Conservation (phyloP, 73 alveolate genomes). For the Effrenium voratum region DNA sequence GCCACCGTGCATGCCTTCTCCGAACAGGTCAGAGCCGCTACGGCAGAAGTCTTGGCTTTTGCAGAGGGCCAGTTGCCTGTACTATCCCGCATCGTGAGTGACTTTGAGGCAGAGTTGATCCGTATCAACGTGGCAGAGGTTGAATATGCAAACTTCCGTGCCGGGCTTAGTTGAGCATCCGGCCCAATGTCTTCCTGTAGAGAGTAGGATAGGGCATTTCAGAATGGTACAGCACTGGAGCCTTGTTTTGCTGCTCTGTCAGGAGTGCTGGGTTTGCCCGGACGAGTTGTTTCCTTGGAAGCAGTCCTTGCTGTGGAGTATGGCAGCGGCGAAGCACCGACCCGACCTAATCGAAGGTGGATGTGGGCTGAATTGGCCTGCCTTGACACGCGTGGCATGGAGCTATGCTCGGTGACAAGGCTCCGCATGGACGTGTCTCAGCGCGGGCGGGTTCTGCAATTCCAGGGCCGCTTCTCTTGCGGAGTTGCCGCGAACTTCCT, state of each 20-base stretch:
- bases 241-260: no score
- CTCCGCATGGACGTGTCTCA: slow-evolving; percentile 24
- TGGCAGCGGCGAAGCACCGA: neutral
- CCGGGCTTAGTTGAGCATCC: neutral
- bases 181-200: neutral
- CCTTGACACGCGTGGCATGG: slow-evolving; percentile 9
- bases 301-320: slow-evolving; percentile 16
- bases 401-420: slow-evolving; percentile 51
- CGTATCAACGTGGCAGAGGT: slow-evolving; percentile 46
- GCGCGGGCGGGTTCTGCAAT: neutral
- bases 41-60: slow-evolving; percentile 27
- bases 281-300: slow-evolving; percentile 25
- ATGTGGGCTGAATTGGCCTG: slow-evolving; percentile 53
- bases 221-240: neutral
- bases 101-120: slow-evolving; percentile 52
- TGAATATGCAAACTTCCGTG: slow-evolving; percentile 35
- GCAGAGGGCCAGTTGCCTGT: neutral
- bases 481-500: neutral
- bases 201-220: neutral
- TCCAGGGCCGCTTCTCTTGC: slow-evolving; percentile 33
- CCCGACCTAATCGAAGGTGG: slow-evolving; percentile 33
- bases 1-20: slow-evolving; percentile 39
- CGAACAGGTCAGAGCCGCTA: slow-evolving; percentile 34
- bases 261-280: neutral
- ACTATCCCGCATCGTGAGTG: slow-evolving; percentile 3